A percentile compares a stretch with the other conserved stretches of the same genome.
Evolutionary conservation across 2,329 filamentous ascomycete genomes (phyloP).

Genomic region (Tympanopsis confertula): DNA sequence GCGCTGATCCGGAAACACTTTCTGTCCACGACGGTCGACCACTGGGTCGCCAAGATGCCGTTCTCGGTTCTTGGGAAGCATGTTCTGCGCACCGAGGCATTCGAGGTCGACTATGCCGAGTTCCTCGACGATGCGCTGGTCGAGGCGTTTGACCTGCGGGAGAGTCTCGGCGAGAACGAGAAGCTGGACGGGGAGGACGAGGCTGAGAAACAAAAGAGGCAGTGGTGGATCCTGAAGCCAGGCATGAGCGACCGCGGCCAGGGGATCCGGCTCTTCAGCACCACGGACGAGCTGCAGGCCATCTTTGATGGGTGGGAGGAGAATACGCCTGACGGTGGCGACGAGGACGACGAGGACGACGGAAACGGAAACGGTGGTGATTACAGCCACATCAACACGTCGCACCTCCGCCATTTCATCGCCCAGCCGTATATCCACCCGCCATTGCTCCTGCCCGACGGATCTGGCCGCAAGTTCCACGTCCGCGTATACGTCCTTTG

Average conservation of each 20-base stretch:
- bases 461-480: slow-evolving; percentile 76
- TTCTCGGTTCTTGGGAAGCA: slow-evolving; percentile 55
- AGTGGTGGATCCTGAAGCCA: slow-evolving; percentile 98
- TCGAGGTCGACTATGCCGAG: slow-evolving; percentile 93
- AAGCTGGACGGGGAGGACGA: slow-evolving; percentile 58
- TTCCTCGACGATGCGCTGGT: slow-evolving; percentile 88
- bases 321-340: slow-evolving; percentile 51
- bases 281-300: slow-evolving; percentile 66
- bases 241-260: slow-evolving; percentile 95
- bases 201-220: slow-evolving; percentile 48
- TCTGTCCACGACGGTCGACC: slow-evolving; percentile 68
- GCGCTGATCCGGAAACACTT: slow-evolving; percentile 95
- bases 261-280: slow-evolving; percentile 80
- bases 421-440: slow-evolving; percentile 90
- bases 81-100: slow-evolving; percentile 69
- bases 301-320: slow-evolving; percentile 92
- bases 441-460: slow-evolving; percentile 59
- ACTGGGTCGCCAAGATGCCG: slow-evolving; percentile 79
- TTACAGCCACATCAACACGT: slow-evolving; percentile 60
- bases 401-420: slow-evolving; percentile 89
- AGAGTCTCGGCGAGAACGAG: slow-evolving; percentile 64
- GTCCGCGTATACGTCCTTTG: slow-evolving; percentile 85
- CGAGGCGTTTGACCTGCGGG: slow-evolving; percentile 77
- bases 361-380: slow-evolving; percentile 41
- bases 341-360: slow-evolving; percentile 42